phyloP scores from a whole-genome alignment of 2,329 filamentous ascomycete species.

The Aspergillus versicolor region DNA sequence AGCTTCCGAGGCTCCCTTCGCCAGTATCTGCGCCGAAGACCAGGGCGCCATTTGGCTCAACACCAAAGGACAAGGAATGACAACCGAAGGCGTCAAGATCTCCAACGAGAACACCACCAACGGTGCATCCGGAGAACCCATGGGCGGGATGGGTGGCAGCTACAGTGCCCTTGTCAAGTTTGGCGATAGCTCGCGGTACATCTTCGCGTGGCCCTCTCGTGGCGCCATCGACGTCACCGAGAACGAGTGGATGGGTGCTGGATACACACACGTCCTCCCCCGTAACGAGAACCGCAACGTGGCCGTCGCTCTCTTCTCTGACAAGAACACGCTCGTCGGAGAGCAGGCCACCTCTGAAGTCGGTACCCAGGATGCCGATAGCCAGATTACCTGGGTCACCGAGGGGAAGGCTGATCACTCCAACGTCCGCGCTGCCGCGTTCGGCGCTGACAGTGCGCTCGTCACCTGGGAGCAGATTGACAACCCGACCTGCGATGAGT shows the following conservation, averaged over 20 bases:
- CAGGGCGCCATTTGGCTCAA: conserved; percentile 66
- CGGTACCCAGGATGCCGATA: conserved; percentile 54
- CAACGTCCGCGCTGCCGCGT: conserved; percentile 59
- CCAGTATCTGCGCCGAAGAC: conserved; percentile 61
- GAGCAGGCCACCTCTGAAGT: conserved; percentile 55
- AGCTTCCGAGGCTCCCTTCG: conserved; percentile 58
- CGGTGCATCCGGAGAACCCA: conserved; percentile 57
- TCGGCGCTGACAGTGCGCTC: conserved; percentile 53
- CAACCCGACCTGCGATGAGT: conserved; percentile 52
- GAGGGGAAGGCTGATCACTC: conserved; percentile 53
- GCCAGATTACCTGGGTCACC: conserved; percentile 62
- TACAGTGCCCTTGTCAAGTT: conserved; percentile 60
- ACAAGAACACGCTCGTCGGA: conserved; percentile 58
- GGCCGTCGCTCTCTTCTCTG: conserved; percentile 56
- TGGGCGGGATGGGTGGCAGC: conserved; percentile 64
- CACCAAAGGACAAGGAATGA: conserved; percentile 59
- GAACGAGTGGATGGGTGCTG: conserved; percentile 59
- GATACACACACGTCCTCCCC: conserved; percentile 54
- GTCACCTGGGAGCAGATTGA: conserved; percentile 63
- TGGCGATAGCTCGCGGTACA: conserved; percentile 52
- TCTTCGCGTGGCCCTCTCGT: conserved; percentile 63
- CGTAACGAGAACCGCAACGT: conserved; percentile 61
- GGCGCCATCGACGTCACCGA: conserved; percentile 55
- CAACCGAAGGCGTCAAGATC: conserved; percentile 53
- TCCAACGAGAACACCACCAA: conserved; percentile 64